Conservation (phyloP, 2,329 filamentous ascomycete genomes). For the Tolypocladium inflatum region DNA sequence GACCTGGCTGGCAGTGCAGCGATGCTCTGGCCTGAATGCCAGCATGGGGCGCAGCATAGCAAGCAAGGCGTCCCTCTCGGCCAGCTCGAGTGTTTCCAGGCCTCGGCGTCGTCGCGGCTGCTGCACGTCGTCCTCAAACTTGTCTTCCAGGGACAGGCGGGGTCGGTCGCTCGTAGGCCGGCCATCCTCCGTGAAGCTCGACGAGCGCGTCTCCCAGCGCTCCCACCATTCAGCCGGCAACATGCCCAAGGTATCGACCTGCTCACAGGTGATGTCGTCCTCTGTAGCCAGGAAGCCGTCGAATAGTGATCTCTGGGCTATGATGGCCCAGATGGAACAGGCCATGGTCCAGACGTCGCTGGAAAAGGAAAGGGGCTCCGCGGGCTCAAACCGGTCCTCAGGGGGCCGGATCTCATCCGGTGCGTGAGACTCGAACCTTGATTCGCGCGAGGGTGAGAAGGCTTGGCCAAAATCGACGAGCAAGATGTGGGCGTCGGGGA, state of each 20-base stretch:
- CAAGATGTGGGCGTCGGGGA: not conserved
- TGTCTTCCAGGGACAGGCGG: not conserved
- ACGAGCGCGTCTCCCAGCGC: no score
- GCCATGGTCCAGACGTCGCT: no score
- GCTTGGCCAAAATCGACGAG: not conserved
- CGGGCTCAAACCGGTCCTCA: no score
- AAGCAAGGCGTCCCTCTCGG: not conserved
- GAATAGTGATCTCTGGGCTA: no score
- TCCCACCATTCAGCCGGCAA: no score
- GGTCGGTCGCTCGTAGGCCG: not conserved
- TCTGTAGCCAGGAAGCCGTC: no score
- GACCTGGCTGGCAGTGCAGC: not conserved
- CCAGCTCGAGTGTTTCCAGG: not conserved
- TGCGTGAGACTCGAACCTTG: not conserved
- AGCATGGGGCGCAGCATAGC: not conserved
- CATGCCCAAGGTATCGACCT: no score
- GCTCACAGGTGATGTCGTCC: no score
- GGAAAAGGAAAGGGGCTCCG: no score
- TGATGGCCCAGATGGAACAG: no score
- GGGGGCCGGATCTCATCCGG: no score
- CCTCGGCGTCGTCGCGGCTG: not conserved
- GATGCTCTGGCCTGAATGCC: not conserved
- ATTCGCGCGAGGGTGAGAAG: not conserved
- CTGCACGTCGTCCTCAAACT: not conserved
- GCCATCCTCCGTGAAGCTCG: not conserved